Evolutionary conservation across 2,329 filamentous ascomycete genomes (phyloP).

Genomic region (Talaromyces albobiverticillius): DNA sequence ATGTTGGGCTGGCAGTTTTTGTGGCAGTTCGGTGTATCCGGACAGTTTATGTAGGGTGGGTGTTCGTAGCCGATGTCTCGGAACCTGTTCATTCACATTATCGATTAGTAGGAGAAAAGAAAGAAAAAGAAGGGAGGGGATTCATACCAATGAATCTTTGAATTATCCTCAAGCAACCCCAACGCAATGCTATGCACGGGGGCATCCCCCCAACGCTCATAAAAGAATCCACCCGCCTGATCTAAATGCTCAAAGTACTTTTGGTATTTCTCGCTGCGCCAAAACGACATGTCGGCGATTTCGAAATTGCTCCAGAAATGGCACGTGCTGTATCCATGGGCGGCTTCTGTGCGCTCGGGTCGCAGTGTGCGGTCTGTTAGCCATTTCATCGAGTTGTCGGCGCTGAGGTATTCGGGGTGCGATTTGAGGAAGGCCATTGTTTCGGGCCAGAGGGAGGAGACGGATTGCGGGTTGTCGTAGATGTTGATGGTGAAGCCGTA

Average conservation of each 20-base stretch:
- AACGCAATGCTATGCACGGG: conserved; percentile 94
- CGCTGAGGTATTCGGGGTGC: conserved; percentile 74
- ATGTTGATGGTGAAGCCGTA: conserved; percentile 98
- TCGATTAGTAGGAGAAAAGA: not conserved
- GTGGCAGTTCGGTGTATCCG: conserved; percentile 84
- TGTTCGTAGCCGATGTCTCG: conserved; percentile 98
- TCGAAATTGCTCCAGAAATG: conserved; percentile 99
- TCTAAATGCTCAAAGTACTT: conserved; percentile 97
- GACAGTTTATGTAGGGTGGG: conserved; percentile 97
- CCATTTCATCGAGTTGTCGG: conserved; percentile 86
- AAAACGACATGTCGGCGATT: conserved; percentile 89
- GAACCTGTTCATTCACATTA: conserved; percentile 63
- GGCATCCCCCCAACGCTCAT: conserved; percentile 97
- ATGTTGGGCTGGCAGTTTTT: conserved; percentile 74
- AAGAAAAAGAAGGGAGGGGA: conserved; percentile 22
- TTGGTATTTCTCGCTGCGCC: conserved; percentile 83
- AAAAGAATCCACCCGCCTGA: conserved; percentile 93
- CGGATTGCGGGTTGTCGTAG: conserved; percentile 84
- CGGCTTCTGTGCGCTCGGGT: conserved; percentile 73
- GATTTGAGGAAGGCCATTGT: conserved; percentile 85
- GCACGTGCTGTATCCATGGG: conserved; percentile 93
- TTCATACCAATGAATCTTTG: conserved; percentile 90
- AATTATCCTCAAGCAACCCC: conserved; percentile 85
- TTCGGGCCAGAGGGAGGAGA: conserved; percentile 88
- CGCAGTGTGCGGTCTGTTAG: conserved; percentile 73